Evolutionary conservation across 108 stramenopile species (phyloP).

Genomic region (Cyclotella kingstonii): DNA sequence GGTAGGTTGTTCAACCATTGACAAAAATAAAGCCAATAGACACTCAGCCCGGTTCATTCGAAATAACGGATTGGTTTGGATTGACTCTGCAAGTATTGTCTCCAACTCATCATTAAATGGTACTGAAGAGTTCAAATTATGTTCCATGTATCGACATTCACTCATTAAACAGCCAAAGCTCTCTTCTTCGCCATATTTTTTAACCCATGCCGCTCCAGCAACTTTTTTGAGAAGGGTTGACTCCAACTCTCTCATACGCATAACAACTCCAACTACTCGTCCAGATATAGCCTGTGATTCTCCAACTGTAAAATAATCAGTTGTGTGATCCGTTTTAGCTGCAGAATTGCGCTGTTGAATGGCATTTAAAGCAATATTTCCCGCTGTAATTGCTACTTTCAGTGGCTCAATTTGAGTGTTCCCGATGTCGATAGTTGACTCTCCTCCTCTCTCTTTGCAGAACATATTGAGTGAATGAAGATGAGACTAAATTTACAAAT

Average conservation of each 20-base stretch:
- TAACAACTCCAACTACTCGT: conserved; percentile 76
- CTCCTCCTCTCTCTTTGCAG: not conserved
- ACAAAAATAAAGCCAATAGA: conserved; percentile 69
- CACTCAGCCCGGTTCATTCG: conserved; percentile 80
- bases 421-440: conserved; percentile 23
- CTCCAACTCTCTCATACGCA: conserved; percentile 76
- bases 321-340: conserved; percentile 51
- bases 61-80: conserved; percentile 69
- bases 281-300: conserved; percentile 77
- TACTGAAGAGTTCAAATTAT: not conserved
- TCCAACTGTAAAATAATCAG: conserved; percentile 28
- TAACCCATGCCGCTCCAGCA: conserved; percentile 43
- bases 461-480: not conserved
- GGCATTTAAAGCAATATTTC: conserved; percentile 54
- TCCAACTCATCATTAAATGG: conserved; percentile 23
- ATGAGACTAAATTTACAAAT: conserved; percentile 5
- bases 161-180: conserved; percentile 62
- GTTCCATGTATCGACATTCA: conserved; percentile 25
- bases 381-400: conserved; percentile 63
- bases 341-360: conserved; percentile 56
- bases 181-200: conserved; percentile 61
- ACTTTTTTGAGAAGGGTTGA: conserved; percentile 30
- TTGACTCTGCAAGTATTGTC: conserved; percentile 32
- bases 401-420: conserved; percentile 38
- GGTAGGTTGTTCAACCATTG: conserved; percentile 63